Evolutionary conservation across 2,329 filamentous ascomycete species (phyloP), one percentile per base, ranked within the genome.

Genomic region (Trichoderma hamatum): DNA sequence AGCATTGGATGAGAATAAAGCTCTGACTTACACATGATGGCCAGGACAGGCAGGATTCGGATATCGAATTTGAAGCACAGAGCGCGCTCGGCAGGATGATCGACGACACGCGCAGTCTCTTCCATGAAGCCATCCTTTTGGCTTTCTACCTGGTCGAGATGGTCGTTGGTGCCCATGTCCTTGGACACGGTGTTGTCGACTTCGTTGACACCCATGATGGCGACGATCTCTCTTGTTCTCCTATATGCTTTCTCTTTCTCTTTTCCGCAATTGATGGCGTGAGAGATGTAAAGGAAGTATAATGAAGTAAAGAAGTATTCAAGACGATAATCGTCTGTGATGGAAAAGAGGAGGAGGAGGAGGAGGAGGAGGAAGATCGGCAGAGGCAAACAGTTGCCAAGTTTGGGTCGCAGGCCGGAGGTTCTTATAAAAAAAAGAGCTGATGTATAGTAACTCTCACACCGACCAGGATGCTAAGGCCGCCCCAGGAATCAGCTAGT

Each of bases 11-110:
- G 16, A 32, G 46, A 36, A 39, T 19, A 3, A 30, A 21, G 26
- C 36, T 26, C 32, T 16, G 11, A 67, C 77, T 68, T 73, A 80
- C 78, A 87, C 85, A 88, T 88, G 28, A 85, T 49, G 26, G 85
- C 84, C 61, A 88, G 73, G 3, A 87, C 81, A 1, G 86, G 86
- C 71, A 88, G 73, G 11, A 88, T 75, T 24, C 84, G 83, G 24
- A 84, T 74, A 73, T 88, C 86, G 69, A 88, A 84, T 75, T 86
- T 87, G 75, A 83, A 82, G 72, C 84, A 85, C 7, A 88, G 78
- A 0, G 80, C 80, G 26, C 80, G 80, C 76, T 88, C 85, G 16
- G 85, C 84, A 7, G 75, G 78, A n/a, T 79, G 78, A 70, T 80
- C 77, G 19, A 81, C 56, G 46, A 80, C 77, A 30, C 72, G 74